Base-by-base conservation (phyloP, 768 basidiomycete species). In the Rhodotorula kratochvilovae region DNA sequence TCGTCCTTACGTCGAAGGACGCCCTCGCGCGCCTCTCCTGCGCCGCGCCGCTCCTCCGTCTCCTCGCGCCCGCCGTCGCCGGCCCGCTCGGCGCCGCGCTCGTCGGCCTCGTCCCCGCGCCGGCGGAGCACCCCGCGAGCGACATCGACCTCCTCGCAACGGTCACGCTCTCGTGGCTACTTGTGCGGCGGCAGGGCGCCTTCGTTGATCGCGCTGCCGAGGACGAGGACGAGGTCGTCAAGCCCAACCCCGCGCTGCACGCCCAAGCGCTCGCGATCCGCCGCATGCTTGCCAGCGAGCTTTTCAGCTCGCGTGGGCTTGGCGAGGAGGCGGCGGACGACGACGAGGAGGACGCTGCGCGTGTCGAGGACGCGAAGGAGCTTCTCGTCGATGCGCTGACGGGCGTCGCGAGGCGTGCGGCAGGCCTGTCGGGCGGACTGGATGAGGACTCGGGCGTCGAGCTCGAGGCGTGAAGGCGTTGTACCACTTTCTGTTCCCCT, bases 101-200 rank as follows among this genome's bases (percentile, higher is more conserved):
- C 7, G 1, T 33, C 13, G 3, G 5, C 33, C 11, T 31, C 57
- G 5, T 48, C 7, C 33, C 27, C n/a, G 5, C 45, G 33, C 19
- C 53, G 10, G 15, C 51, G 7, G 16, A 23, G 33, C 35, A 60
- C 6, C 45, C 72, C 3, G 25, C 36, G n/a, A 62, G 17, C 35
- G 53, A 57, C 11, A 39, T 63, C 48, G 73, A 74, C 43, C 63
- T 66, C 45, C 56, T 74, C 56, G 73, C 73, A 6, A 61, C 66
- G 0, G 42, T 64, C 15, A 57, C 57, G 2, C 55, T 74, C 35
- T 51, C 50, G 11, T 74, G 73, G 73, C 64, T 74, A 29, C 29
- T 61, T 55, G 63, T 71, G 10, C 69, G 73, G n/a, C 61, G 61
- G 1, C 25, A 55, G 12, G 17, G 61, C 12, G 62, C 27, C 21